Evolutionary conservation across 805 yeast genomes (phyloP).

Genomic region (Maudiozyma turicensis): DNA sequence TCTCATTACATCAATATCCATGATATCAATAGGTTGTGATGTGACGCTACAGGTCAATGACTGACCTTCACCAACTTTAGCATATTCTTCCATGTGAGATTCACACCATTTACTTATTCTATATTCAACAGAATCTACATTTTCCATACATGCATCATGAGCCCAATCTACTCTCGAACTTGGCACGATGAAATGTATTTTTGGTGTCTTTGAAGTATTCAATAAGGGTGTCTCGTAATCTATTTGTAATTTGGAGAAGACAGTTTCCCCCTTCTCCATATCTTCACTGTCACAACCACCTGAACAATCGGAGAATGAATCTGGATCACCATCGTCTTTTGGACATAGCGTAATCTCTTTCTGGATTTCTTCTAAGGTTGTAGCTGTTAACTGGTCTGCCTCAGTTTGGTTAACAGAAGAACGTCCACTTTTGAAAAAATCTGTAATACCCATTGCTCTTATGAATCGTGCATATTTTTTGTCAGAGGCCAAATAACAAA

Average conservation of each 20-base stretch:
- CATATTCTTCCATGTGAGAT: conserved; percentile 9
- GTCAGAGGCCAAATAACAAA: neutral
- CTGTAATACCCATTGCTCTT: conserved; percentile 1
- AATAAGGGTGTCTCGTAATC: conserved; percentile 40
- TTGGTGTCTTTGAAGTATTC: conserved; percentile 61
- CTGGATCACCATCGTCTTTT: conserved; percentile 13
- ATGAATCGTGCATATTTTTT: too few relatives aligned
- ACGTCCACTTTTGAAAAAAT: neutral
- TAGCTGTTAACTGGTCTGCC: neutral
- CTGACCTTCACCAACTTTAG: conserved; percentile 25
- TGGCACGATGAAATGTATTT: conserved; percentile 67
- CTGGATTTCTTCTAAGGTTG: conserved; percentile 11
- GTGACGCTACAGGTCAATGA: conserved; percentile 33
- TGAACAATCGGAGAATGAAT: conserved; percentile 12
- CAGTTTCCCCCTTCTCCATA: conserved; percentile 16
- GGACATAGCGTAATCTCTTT: conserved; percentile 16
- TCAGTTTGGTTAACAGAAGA: neutral
- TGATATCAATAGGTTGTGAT: conserved; percentile 41
- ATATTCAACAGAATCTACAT: conserved; percentile 37
- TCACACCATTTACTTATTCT: conserved; percentile 35
- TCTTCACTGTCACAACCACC: conserved; percentile 23
- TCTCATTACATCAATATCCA: conserved; percentile 34
- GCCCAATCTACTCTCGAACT: conserved; percentile 84
- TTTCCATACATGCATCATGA: conserved; percentile 50
- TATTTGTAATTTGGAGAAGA: conserved; percentile 19